Evolutionary conservation across 176 grass and related monocot species (phyloP).

Genomic region (Pharus latifolius): DNA sequence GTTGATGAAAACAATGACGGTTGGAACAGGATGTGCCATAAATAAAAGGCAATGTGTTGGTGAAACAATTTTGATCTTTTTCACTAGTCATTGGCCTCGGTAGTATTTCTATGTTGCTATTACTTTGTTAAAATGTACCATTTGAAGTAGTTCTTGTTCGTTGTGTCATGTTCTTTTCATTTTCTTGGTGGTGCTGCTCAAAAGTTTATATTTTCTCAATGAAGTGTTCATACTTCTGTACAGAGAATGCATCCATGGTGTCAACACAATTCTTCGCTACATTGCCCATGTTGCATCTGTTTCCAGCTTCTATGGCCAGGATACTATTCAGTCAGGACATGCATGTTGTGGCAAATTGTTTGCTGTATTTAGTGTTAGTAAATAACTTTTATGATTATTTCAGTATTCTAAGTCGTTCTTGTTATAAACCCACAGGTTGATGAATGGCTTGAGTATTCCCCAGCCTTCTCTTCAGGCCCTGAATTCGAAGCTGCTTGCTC

Average conservation of each 20-base stretch:
- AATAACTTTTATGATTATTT: neutral
- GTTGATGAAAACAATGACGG: neutral
- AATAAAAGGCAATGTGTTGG: neutral
- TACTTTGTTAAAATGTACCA: too few species aligned
- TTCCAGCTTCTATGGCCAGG: conserved; percentile 55
- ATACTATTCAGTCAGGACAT: conserved; percentile 52
- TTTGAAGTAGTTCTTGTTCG: too few species aligned
- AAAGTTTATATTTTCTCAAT: neutral
- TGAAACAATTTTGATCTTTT: neutral
- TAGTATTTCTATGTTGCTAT: neutral
- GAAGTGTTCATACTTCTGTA: conserved; percentile 2
- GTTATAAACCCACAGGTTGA: conserved; percentile 49
- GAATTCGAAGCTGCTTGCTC: conserved; percentile 66
- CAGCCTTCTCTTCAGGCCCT: conserved; percentile 50
- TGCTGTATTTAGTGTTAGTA: neutral
- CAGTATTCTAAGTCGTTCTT: conserved; percentile 2
- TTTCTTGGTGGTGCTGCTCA: too few species aligned
- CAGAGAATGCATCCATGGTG: conserved; percentile 62
- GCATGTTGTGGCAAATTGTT: conserved; percentile 24
- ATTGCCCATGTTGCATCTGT: conserved; percentile 40
- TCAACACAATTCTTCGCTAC: conserved; percentile 55
- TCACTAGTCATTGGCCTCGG: neutral
- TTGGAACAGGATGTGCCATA: neutral
- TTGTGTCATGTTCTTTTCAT: too few species aligned
- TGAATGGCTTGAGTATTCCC: conserved; percentile 72